These are phyloP conservation scores for Apiotrichum brassicae DNA, from an alignment of 1,284 basidiomycete species.

Conservation along the genomic window DNA sequence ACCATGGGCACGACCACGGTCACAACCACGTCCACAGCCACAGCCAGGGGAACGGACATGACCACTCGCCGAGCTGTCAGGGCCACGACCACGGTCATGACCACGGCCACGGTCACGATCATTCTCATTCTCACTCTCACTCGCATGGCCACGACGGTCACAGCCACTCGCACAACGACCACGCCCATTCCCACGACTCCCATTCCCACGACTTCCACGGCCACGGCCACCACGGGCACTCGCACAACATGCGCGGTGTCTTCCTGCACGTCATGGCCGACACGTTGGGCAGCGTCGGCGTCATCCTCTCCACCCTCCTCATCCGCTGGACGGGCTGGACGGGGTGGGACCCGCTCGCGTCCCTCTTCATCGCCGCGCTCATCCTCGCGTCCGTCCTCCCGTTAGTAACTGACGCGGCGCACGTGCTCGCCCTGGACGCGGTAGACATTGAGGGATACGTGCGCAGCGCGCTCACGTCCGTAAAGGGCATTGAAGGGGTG, in stretches of 20 bases:
- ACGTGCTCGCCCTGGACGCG: conserved; percentile 79
- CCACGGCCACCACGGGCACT: conserved; percentile 57
- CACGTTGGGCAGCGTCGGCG: conserved; percentile 63
- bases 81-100: conserved; percentile 12
- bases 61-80: conserved; percentile 4
- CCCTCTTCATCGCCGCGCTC: conserved; percentile 88
- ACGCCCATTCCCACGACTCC: conserved; percentile 19
- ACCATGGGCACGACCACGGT: conserved; percentile 9
- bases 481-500: conserved; percentile 66
- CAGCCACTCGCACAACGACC: conserved; percentile 31
- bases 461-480: conserved; percentile 67
- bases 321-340: conserved; percentile 99
- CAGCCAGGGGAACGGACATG: conserved; percentile 23
- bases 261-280: conserved; percentile 57
- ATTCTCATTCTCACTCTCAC: conserved; percentile 2
- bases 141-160: conserved; percentile 3
- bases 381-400: conserved; percentile 94
- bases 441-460: conserved; percentile 62
- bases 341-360: conserved; percentile 97
- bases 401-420: conserved; percentile 86
- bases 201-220: conserved; percentile 31
- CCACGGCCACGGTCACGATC: conserved; percentile 8
- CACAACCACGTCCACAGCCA: conserved; percentile 34
- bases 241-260: conserved; percentile 99
- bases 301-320: conserved; percentile 92